A percentile compares a stretch with the other conserved stretches of the same genome.
Evolutionary conservation across 345 rosid species (phyloP).

Genomic region (Salix suchowensis): DNA sequence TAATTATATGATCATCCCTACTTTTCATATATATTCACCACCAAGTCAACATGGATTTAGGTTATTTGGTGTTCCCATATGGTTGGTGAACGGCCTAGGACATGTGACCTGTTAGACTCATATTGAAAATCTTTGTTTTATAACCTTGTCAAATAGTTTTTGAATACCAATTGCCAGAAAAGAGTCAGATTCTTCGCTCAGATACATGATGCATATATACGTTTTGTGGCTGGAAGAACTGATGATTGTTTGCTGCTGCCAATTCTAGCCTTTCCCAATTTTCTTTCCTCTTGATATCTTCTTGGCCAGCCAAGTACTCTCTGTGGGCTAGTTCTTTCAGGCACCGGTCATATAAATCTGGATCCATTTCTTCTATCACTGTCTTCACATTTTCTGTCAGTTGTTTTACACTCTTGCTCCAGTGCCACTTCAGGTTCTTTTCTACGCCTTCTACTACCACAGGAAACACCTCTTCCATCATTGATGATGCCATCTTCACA

Average conservation of each 20-base stretch:
- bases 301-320: constrained; percentile 28
- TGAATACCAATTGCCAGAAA: neutral
- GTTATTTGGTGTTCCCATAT: neutral
- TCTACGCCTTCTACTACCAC: constrained; percentile 54
- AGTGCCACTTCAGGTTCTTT: constrained; percentile 50
- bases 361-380: constrained; percentile 54
- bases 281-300: constrained; percentile 35
- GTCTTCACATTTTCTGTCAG: constrained; percentile 46
- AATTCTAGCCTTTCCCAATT: constrained; percentile 49
- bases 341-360: constrained; percentile 34
- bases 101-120: neutral
- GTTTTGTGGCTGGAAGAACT: constrained; percentile 11
- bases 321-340: constrained; percentile 20
- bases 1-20: neutral
- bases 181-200: neutral
- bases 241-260: constrained; percentile 33
- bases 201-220: neutral
- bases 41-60: neutral
- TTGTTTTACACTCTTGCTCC: constrained; percentile 63
- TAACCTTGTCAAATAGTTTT: neutral
- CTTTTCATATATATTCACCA: neutral
- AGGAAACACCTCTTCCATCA: constrained; percentile 52
- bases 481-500: constrained; percentile 50
- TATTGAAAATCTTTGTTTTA: neutral
- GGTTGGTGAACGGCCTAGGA: neutral